Conservation (phyloP, 345 rosid genomes). For the Raphanus sativus region DNA sequence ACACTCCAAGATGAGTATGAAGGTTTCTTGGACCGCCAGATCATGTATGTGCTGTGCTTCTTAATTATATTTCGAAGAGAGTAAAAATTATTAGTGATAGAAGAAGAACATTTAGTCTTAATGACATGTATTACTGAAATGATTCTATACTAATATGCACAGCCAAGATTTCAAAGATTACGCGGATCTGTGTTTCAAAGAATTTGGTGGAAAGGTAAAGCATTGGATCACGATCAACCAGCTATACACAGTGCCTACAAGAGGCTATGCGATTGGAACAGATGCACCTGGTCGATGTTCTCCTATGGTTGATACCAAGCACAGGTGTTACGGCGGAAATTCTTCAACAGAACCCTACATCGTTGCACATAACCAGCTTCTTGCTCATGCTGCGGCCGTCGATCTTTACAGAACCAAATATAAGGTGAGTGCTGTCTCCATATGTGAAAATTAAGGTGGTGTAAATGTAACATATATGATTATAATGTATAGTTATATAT, state of each 20-base stretch:
- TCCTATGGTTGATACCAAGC: neutral
- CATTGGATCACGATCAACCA: no score
- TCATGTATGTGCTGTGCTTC: neutral
- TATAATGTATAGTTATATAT: neutral
- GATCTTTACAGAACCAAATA: conserved; percentile 29
- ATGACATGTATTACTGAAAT: neutral
- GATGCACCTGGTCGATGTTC: no score
- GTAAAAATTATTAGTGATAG: no score
- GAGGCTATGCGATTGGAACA: no score
- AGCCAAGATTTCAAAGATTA: neutral
- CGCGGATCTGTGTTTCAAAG: neutral
- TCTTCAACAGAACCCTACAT: conserved; percentile 34
- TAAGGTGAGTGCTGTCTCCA: conserved; percentile 1
- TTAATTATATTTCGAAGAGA: neutral
- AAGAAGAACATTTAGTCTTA: neutral
- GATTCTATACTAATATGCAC: neutral
- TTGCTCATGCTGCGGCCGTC: conserved; percentile 29
- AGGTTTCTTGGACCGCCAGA: neutral
- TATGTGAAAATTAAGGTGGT: neutral
- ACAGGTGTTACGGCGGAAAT: conserved; percentile 27
- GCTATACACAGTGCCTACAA: no score
- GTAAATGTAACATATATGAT: neutral
- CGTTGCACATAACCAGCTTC: conserved; percentile 31
- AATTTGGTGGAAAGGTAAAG: no score
- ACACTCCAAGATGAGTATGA: no score